Conservation (phyloP, 805 yeast species). For the Kazachstania viticola region DNA sequence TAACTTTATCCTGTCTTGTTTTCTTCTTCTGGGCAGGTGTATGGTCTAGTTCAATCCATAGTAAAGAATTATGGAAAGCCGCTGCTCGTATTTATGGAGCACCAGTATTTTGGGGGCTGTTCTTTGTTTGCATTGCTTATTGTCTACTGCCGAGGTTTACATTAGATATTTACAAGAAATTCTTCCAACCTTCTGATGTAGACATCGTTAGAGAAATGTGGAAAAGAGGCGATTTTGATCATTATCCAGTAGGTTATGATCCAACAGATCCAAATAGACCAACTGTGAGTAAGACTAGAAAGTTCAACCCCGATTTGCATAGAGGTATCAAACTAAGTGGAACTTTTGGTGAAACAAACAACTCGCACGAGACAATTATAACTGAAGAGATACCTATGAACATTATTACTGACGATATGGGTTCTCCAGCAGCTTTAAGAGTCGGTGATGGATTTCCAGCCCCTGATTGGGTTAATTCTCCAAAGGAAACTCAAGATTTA, state of each 20-base stretch:
- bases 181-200: conserved; percentile 51
- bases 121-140: conserved; percentile 48
- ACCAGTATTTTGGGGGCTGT: conserved; percentile 55
- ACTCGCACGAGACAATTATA: conserved; percentile 21
- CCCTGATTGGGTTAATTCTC: conserved; percentile 12
- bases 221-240: conserved; percentile 51
- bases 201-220: conserved; percentile 69
- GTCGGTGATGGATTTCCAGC: conserved; percentile 1
- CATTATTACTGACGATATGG: conserved; percentile 15
- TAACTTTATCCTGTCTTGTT: conserved; percentile 45
- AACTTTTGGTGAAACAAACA: background rate
- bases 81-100: conserved; percentile 55
- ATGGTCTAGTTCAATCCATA: conserved; percentile 47
- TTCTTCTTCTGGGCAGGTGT: conserved; percentile 71
- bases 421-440: conserved; percentile 19
- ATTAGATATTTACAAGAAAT: conserved; percentile 42
- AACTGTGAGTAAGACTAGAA: conserved; percentile 33
- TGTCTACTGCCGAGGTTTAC: conserved; percentile 62
- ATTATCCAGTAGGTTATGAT: conserved; percentile 57
- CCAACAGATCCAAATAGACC: conserved; percentile 69
- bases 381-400: conserved; percentile 33
- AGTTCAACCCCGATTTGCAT: conserved; percentile 13
- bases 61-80: conserved; percentile 55
- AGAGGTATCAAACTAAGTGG: background rate
- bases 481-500: conserved; percentile 19